Percentiles rank a stretch among this genome's conserved stretches.
These are phyloP conservation scores for Tribonema minus DNA, from an alignment of 108 stramenopile genomes.

Conservation along the genomic window DNA sequence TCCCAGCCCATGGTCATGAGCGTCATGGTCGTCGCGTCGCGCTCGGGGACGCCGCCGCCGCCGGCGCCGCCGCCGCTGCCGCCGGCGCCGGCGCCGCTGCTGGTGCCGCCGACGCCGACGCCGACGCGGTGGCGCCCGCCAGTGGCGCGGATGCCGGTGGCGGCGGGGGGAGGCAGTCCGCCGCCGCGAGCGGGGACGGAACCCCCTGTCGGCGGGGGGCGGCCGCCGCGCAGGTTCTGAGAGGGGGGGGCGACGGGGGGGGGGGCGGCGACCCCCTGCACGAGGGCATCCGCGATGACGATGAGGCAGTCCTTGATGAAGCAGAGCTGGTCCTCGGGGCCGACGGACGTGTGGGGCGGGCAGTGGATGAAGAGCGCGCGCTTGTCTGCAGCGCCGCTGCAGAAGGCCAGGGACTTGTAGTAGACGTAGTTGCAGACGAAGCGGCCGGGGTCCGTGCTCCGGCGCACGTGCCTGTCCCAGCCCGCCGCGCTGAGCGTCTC, in stretches of 20 bases:
- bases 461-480: constrained; percentile 6
- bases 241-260: background rate
- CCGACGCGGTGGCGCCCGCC: background rate
- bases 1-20: background rate
- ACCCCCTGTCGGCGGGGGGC: background rate
- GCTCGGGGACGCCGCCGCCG: background rate
- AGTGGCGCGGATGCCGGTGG: background rate
- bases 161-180: background rate
- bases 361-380: constrained; percentile 47
- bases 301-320: constrained; percentile 14
- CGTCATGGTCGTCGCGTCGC: background rate
- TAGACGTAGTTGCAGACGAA: constrained; percentile 56
- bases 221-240: background rate
- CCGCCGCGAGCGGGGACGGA: background rate
- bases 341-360: constrained; percentile 28
- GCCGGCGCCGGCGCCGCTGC: background rate
- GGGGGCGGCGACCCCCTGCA: background rate
- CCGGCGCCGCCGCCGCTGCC: background rate
- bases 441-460: constrained; percentile 40
- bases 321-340: constrained; percentile 14
- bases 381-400: background rate
- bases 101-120: background rate
- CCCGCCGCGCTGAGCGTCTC: background rate
- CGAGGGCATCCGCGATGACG: constrained; percentile 10
- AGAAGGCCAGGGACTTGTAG: constrained; percentile 34